A percentile compares a stretch with the other conserved stretches of the same genome.
phyloP scores from a whole-genome alignment of 352 stramenopile species.

The Elongisporangium anandrum region DNA sequence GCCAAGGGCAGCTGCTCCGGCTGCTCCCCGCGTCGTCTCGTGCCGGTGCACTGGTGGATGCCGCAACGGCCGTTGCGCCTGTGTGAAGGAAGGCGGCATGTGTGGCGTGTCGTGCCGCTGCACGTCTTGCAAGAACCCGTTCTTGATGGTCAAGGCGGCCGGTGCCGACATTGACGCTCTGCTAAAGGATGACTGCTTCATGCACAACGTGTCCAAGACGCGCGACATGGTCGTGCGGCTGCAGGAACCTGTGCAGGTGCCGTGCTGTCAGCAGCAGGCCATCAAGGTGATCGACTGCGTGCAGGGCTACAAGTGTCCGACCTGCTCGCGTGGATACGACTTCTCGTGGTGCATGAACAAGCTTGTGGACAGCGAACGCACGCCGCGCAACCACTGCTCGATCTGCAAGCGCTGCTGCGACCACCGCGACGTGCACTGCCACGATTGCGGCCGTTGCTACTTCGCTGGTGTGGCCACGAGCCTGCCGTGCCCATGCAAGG shows the following conservation, averaged over 20 bases:
- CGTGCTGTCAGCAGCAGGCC: conserved; percentile 39
- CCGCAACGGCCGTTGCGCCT: conserved; percentile 76
- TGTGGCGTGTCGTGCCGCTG: conserved; percentile 70
- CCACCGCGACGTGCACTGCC: conserved; percentile 82
- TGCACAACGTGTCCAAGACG: conserved; percentile 86
- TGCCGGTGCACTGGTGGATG: conserved; percentile 79
- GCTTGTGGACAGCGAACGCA: conserved; percentile 65
- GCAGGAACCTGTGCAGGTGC: conserved; percentile 58
- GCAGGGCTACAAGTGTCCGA: conserved; percentile 54
- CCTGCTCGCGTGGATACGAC: conserved; percentile 53
- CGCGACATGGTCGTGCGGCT: conserved; percentile 77
- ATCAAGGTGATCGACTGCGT: conserved; percentile 77
- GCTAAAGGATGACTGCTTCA: conserved; percentile 77
- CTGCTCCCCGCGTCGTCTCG: conserved; percentile 48
- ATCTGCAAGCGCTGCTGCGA: conserved; percentile 87
- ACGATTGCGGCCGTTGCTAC: conserved; percentile 81
- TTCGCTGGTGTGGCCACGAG: conserved; percentile 77
- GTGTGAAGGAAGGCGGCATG: conserved; percentile 80
- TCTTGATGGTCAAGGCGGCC: conserved; percentile 73
- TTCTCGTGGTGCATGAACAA: conserved; percentile 86
- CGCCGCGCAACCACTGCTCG: conserved; percentile 74
- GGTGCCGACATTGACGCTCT: conserved; percentile 73
- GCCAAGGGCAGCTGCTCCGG: conserved; percentile 5
- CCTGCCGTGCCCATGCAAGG: conserved; percentile 76
- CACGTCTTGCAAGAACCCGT: conserved; percentile 86